Base-by-base conservation (phyloP, 305 asterid species). In the Plantago coronopus region DNA sequence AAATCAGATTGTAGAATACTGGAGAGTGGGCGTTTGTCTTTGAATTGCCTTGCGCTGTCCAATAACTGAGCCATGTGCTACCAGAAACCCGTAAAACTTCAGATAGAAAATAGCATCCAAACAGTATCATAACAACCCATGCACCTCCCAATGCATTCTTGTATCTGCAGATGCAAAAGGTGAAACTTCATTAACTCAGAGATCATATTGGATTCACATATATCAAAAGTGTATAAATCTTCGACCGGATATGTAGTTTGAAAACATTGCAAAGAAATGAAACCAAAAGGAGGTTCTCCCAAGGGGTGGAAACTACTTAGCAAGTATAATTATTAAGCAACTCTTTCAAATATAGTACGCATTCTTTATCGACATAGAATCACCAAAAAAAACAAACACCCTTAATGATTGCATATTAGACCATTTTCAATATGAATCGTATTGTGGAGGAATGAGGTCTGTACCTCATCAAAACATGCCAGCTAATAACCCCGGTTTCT, bases 21-120 rank as follows among this genome's bases (percentile, higher is more conserved):
- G 95, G 91, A 19, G 83, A 78, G 70, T 71, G 83, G 37, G n/a
- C n/a, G n/a, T n/a, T 53, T 29, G 51, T 60, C 44, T n/a, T n/a
- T 25, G 81, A 38, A 59, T 84, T 69, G 74, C 84, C 66, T 75
- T 71, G 76, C 64, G 75, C 88, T 22, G 99, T 93, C 99, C 99
- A 93, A 75, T 76, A 79, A 78, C 99, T 93, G 66, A 93, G 86
- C 99, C 99, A 93, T 37, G 88, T 82, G 75, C 97, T 89, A 80
- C 99, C 81, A 58, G 84, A 80, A 76, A 93, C 80, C 74, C 99
- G 88, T 25, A 93, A 78, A 60, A 62, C 64, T 74, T 93, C 96
- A 16, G 88, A 64, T 61, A 78, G 71, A 70, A 85, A 56, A 71
- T 93, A 93, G 83, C 96, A 85, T 54, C 47, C 15, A 61, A 85